Evolutionary conservation across 192 early-diverging fungal species (phyloP), one percentile per base, ranked within the genome.

Genomic region (Backusella macrospora): DNA sequence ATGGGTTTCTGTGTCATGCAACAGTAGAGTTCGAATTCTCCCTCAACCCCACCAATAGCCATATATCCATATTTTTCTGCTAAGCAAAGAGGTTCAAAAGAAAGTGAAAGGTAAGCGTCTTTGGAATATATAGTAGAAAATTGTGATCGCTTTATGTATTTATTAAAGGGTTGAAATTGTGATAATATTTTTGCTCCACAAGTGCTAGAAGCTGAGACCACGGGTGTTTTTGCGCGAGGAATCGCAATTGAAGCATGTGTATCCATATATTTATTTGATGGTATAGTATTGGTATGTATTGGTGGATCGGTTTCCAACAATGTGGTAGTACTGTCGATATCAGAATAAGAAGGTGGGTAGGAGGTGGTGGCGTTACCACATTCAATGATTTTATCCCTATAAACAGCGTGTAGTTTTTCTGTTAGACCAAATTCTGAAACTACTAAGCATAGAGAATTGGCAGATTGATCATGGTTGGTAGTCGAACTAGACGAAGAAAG

Each of bases 51-150:
- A 66, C 86, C 86, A 42, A 83, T 69, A 6, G 76, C 86, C 65
- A 87, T 69, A 52, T 85, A 87, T 3, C 86, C 86, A 59, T 80
- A 85, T 12, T 73, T 71, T 34, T 85, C 78, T 12, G 76, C 82
- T 5, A 87, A 18, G 45, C 86, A 85, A 15, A 87, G 38, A 23
- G 83, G 86, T 38, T 79, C 87, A 80, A 77, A 77, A 5, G 45
- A 49, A 9, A 78, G 49, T 6, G 65, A 14, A 8, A 81, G n/a
- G 42, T 77, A 81, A 0, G 80, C 67, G 37, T 71, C 44, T 12
- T 71, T 63, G 5, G 37, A 34, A 26, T 34, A 42, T 18, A 69
- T 13, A 23, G 45, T 42, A 12, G 71, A 42, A 49, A 70, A 78
- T 15, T 78, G 46, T 7, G 70, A 67, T 42, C 78, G 65, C 23